Base-by-base conservation (phyloP, 208 protist species). In the Sergeia podlipaevii region DNA sequence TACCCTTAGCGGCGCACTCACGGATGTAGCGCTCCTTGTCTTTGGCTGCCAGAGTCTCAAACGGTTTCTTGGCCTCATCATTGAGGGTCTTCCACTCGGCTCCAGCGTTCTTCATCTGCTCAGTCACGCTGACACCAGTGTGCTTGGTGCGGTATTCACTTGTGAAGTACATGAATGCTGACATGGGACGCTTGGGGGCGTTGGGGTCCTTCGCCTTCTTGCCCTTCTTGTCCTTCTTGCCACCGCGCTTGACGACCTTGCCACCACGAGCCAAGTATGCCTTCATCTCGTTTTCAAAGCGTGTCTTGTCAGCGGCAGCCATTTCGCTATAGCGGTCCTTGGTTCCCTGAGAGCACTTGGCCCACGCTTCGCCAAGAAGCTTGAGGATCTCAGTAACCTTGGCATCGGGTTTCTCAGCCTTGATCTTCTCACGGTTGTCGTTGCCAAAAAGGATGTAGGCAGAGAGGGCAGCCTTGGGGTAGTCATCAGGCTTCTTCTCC, bases 191-290 rank as follows among this genome's bases (percentile, higher is more conserved):
- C 65, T 96, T 96, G 24, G 90, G 90, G 6, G 72, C 84, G 36
- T 89, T 85, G 23, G 78, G 70, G 62, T 91, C 84, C 71, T 96
- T 95, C 49, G 60, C 57, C 73, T 90, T 89, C 32, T n/a, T n/a
- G 29, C 50, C 33, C 60, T 55, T 70, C 52, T 82, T 81, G 28
- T 37, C 47, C 57, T 77, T 73, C 39, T 75, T 75, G 17, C 60
- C 60, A 39, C 68, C 60, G 36, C 80, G 79, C 60, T 77, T 77
- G 50, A 77, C 76, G 23, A 77, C 71, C 21, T 42, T 41, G 20
- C 85, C 85, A 39, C 85, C 86, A 10, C 48, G 45, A 23, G 69
- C 76, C 51, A 80, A 51, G 69, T 89, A 96, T 17, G 70, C 80
- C 48, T 74, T 67, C 68, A 95, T 74, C 18, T 94, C 90, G 3